A percentile compares a stretch with the other conserved stretches of the same genome.
phyloP scores from a whole-genome alignment of 202 grass and related monocot species.

The Panicum virgatum region DNA sequence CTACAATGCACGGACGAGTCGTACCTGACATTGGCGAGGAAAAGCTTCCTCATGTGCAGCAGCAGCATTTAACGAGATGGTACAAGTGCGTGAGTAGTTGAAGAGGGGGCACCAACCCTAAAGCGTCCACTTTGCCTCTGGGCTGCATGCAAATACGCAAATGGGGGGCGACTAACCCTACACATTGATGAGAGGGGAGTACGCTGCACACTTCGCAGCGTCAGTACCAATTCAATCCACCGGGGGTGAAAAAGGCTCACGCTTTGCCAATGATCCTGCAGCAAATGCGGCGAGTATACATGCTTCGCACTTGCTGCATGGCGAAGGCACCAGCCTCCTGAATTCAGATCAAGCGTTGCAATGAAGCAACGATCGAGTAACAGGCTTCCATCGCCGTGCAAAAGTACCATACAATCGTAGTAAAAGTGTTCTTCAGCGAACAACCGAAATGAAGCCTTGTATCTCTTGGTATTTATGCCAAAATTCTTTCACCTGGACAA shows the following conservation, averaged over 20 bases:
- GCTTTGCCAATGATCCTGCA: conserved; percentile 15
- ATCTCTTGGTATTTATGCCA: background rate
- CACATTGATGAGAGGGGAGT: conserved; percentile 49
- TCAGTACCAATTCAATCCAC: conserved; percentile 6
- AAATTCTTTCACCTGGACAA: background rate
- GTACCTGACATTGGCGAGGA: conserved; percentile 39
- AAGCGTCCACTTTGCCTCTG: conserved; percentile 37
- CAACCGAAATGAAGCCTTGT: background rate
- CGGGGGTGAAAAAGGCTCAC: background rate
- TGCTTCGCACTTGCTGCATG: background rate
- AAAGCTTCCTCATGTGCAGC: conserved; percentile 47
- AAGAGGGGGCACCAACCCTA: conserved; percentile 28
- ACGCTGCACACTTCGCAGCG: conserved; percentile 34
- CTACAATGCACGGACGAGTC: conserved; percentile 17
- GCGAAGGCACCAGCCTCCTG: conserved; percentile 4
- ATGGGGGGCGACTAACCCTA: conserved; percentile 31
- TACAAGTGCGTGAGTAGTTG: conserved; percentile 48
- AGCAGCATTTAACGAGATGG: conserved; percentile 53
- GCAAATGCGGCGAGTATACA: conserved; percentile 8
- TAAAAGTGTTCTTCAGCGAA: background rate
- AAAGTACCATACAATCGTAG: background rate
- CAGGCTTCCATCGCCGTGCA: conserved; percentile 11
- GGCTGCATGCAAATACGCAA: conserved; percentile 32
- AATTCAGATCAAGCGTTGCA: background rate
- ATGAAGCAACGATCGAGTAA: background rate